Base-by-base conservation (phyloP, 768 basidiomycete species). In the Suillus americanus region DNA sequence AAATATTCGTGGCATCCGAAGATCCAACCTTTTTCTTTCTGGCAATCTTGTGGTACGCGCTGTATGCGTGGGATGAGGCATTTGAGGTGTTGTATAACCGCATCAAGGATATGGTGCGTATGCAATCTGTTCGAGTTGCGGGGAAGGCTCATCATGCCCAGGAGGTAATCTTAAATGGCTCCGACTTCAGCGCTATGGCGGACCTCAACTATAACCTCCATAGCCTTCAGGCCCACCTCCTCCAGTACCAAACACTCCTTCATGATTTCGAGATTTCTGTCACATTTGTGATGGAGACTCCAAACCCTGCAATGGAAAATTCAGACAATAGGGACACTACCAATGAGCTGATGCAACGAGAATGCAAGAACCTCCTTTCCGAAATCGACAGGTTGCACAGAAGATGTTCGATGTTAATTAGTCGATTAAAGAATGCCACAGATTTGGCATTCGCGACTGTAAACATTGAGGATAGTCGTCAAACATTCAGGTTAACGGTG, bases 391-490 rank as follows among this genome's bases (percentile, higher is more conserved):
- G 83, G 71, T 41, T 75, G 60, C 68, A 77, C 38, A 69, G 61
- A 10, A 72, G 70, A 61, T 73, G 76, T 60, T 4, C 30, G 23
- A 72, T 73, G 65, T 71, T 74, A 20, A 75, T 72, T 0, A 69
- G 67, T 28, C 70, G 77, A 10, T 59, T 78, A 25, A 66, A 66
- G n/a, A 78, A 78, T 40, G 78, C 74, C 12, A 78, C 70, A 66
- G 62, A 64, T 1, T 64, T 78, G 69, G 87, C 85, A 2, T 89
- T 86, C 70, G 83, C 84, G 62, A 83, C 79, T 16, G 84, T 88
- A 46, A 87, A 85, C 66, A 85, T 87, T 25, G 77, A 75, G n/a
- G 87, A 89, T 67, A 86, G 83, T 70, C 78, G 72, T 66, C 79
- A 75, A 28, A 86, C 86, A 82, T 74, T 81, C 25, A 4, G 0